phyloP scores from a whole-genome alignment of 2,329 filamentous ascomycete species.

The Monosporascus sp. region DNA sequence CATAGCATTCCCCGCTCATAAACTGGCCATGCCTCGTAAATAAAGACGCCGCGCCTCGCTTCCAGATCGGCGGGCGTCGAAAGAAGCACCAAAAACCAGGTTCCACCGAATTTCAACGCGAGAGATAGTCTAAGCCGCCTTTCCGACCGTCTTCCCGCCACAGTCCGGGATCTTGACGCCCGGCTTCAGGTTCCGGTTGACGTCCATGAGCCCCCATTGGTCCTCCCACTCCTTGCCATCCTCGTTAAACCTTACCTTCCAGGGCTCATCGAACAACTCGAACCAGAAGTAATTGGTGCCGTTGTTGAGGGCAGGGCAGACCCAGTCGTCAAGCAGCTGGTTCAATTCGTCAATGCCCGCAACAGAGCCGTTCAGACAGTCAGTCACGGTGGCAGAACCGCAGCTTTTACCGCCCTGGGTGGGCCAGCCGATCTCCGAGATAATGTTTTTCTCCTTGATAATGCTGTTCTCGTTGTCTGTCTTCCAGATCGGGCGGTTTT shows the following conservation, averaged over 20 bases:
- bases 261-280: constrained; percentile 93
- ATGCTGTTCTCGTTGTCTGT: constrained; percentile 62
- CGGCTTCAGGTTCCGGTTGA: constrained; percentile 75
- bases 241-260: constrained; percentile 76
- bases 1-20: too few species aligned
- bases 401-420: constrained; percentile 76
- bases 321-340: constrained; percentile 77
- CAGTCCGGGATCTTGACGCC: constrained; percentile 87
- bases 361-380: constrained; percentile 64
- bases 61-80: too few species aligned
- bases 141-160: constrained; percentile 60
- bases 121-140: too few species aligned
- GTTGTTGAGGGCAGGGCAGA: constrained; percentile 74
- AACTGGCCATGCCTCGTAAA: too few species aligned
- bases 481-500: constrained; percentile 64
- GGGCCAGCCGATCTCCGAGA: constrained; percentile 91
- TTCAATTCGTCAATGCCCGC: constrained; percentile 81
- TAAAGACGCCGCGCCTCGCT: too few species aligned
- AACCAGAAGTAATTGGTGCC: constrained; percentile 97
- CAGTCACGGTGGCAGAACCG: constrained; percentile 44
- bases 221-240: constrained; percentile 78
- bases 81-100: too few species aligned
- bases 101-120: too few species aligned
- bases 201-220: constrained; percentile 89
- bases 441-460: constrained; percentile 71